phyloP scores from a whole-genome alignment of 2,329 filamentous ascomycete species.

The Myriosclerotinia scirpicola region DNA sequence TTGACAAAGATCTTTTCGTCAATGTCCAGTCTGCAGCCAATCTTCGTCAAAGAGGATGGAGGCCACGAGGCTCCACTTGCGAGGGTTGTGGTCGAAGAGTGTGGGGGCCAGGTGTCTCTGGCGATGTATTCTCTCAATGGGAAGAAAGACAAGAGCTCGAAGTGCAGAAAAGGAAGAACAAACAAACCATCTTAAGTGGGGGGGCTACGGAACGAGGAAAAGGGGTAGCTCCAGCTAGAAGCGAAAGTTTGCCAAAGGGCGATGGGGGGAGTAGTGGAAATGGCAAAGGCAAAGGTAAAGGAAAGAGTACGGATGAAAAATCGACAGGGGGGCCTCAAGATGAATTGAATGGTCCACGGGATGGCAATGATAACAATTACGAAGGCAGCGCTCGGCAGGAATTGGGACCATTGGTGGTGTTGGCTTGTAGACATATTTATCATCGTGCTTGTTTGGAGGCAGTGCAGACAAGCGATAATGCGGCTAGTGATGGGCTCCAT shows the following conservation, averaged over 20 bases:
- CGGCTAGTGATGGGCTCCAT: constrained; percentile 51
- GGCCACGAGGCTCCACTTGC: constrained; percentile 81
- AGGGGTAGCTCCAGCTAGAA: constrained; percentile 44
- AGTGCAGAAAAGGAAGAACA: constrained; percentile 44
- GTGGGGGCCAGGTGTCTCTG: constrained; percentile 85
- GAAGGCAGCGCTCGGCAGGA: constrained; percentile 49
- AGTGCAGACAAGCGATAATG: constrained; percentile 56
- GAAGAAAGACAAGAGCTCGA: constrained; percentile 59
- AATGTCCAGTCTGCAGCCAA: constrained; percentile 73
- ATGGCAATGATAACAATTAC: constrained; percentile 36
- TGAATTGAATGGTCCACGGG: constrained; percentile 35
- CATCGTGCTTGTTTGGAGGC: constrained; percentile 69
- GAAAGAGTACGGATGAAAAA: constrained; percentile 42
- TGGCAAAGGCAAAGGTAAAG: constrained; percentile 35
- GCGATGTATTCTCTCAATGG: constrained; percentile 79
- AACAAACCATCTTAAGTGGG: constrained; percentile 39
- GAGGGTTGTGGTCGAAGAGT: constrained; percentile 79
- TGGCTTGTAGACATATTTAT: constrained; percentile 71
- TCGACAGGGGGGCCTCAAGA: constrained; percentile 43
- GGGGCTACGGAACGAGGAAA: constrained; percentile 42
- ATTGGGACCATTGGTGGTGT: constrained; percentile 64
- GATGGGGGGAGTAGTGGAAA: constrained; percentile 29
- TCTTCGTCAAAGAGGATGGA: constrained; percentile 82
- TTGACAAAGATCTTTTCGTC: constrained; percentile 86
- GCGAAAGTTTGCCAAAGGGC: constrained; percentile 34